Base-by-base conservation (phyloP, 169 alveolate genomes). In the Plasmodium ovale region DNA sequence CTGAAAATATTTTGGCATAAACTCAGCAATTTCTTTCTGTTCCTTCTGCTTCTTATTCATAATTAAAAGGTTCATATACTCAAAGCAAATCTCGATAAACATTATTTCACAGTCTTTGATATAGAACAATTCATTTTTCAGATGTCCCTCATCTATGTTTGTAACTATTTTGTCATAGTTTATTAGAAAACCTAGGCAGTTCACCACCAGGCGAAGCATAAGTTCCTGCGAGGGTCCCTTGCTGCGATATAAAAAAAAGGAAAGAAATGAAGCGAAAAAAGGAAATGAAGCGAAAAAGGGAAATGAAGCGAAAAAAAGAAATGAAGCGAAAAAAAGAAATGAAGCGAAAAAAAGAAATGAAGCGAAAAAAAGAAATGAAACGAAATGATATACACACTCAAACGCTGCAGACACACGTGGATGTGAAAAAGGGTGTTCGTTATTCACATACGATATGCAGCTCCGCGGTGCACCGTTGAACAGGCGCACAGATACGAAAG, bases 31-130 rank as follows among this genome's bases (percentile, higher is more conserved):
- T 12, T 65, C 79, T 3, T 49, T 67, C n/a, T 64, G 53, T 19
- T 79, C 84, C 29, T 39, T 79, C 9, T 65, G 29, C 25, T 79
- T 79, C 10, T 79, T 65, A 56, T 79, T 79, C 47, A 6, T 79
- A 47, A 79, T 79, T 79, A 79, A 58, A 25, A 33, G 23, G 42
- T 79, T 79, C 51, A 79, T 53, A 67, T 79, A 79, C 19, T 35
- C 84, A 70, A 79, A 79, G 10, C 89, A 79, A 31, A 79, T 79
- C 19, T 64, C 60, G 29, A 79, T 37, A 69, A 79, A 79, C 42
- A 79, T 33, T 37, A 4, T 39, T 53, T 59, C 56, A 58, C 65
- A 65, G n/a, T 53, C 37, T 27, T 74, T 74, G 14, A 79, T 67
- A 54, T 65, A 51, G 51, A 79, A 69, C 10, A 10, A 14, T 64